phyloP scores from a whole-genome alignment of 805 yeast genomes.

The Schwanniomyces polymorphus region DNA sequence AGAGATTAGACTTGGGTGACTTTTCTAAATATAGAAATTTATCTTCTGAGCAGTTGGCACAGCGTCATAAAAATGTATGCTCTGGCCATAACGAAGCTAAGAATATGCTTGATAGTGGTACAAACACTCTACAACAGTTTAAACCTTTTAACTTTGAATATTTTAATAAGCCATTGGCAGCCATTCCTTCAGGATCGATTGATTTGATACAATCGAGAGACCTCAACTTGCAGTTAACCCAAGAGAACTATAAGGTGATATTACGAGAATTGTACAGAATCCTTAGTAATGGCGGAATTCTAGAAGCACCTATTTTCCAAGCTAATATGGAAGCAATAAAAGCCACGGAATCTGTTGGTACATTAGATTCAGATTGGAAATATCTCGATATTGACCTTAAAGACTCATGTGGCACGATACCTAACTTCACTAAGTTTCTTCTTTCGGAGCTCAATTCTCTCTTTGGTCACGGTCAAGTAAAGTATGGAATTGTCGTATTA shows the following conservation, averaged over 20 bases:
- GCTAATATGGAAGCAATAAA: slow-evolving; percentile 12
- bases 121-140: slow-evolving; percentile 9
- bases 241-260: slow-evolving; percentile 21
- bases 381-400: slow-evolving; percentile 1
- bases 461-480: slow-evolving; percentile 36
- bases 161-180: slow-evolving; percentile 21
- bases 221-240: slow-evolving; percentile 29
- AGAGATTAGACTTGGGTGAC: slow-evolving; percentile 17
- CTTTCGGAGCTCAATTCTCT: slow-evolving; percentile 20
- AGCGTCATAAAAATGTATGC: slow-evolving; percentile 17
- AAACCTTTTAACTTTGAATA: slow-evolving; percentile 34
- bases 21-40: slow-evolving; percentile 14
- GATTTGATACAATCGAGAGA: slow-evolving; percentile 39
- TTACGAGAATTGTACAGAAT: slow-evolving; percentile 35
- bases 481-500: slow-evolving; percentile 27
- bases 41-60: slow-evolving; percentile 16
- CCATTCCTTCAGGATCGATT: slow-evolving; percentile 28
- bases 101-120: neutral
- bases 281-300: slow-evolving; percentile 31
- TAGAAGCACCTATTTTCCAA: slow-evolving; percentile 30
- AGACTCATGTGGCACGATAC: slow-evolving; percentile 15
- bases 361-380: neutral
- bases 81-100: slow-evolving; percentile 17
- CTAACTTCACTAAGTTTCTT: slow-evolving; percentile 22
- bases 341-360: neutral